phyloP scores from a whole-genome alignment of 352 stramenopile species.

The Pythium pyrilobum region DNA sequence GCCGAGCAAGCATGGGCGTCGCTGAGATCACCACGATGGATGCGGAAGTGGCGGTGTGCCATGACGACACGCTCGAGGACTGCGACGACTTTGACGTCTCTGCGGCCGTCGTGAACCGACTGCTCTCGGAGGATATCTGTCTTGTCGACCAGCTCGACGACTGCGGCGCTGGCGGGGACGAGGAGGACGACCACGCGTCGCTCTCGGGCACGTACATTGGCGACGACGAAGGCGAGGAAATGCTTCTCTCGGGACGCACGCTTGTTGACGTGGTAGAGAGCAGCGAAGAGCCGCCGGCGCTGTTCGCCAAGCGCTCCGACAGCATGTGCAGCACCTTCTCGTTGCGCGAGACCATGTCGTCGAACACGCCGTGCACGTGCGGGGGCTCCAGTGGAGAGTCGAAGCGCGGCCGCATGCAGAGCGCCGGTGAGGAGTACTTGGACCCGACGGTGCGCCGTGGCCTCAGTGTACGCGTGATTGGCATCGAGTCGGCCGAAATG shows the following conservation, averaged over 20 bases:
- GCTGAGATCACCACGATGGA: neutral
- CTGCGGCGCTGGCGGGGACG: constrained; percentile 12
- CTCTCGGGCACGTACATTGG: constrained; percentile 33
- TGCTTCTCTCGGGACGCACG: constrained; percentile 1
- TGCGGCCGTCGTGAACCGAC: constrained; percentile 23
- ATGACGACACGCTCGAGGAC: constrained; percentile 22
- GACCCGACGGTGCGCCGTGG: constrained; percentile 43
- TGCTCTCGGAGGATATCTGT: constrained; percentile 36
- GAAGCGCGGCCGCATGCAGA: neutral
- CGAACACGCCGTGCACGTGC: neutral
- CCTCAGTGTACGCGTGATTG: constrained; percentile 35
- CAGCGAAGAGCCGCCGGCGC: neutral
- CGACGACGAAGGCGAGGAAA: constrained; percentile 16
- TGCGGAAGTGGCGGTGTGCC: neutral
- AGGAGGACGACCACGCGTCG: constrained; percentile 27
- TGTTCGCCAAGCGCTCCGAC: constrained; percentile 14
- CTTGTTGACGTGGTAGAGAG: neutral
- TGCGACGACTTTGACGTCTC: constrained; percentile 27
- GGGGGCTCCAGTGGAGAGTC: neutral
- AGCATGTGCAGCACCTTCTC: constrained; percentile 14
- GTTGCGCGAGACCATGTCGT: neutral
- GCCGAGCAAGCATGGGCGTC: neutral
- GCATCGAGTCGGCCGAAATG: constrained; percentile 30
- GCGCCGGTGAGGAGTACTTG: constrained; percentile 36
- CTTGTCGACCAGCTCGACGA: constrained; percentile 34